A percentile compares a stretch with the other conserved stretches of the same genome.
Conservation (phyloP, 106 monocot species). For the Iris macrosiphon region DNA sequence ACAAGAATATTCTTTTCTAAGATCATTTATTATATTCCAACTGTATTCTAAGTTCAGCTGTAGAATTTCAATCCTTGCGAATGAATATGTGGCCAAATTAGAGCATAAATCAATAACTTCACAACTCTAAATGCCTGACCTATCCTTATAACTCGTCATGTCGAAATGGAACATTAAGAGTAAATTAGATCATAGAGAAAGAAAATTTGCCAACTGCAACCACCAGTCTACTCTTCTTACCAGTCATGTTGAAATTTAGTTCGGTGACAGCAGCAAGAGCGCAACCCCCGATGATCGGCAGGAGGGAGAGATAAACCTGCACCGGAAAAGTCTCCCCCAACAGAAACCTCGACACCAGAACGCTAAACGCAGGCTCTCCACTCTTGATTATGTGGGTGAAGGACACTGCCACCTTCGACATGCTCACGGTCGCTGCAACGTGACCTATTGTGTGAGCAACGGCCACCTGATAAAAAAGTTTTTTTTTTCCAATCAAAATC, state of each 20-base stretch:
- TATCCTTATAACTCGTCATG: too few species aligned
- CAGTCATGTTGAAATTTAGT: conserved; percentile 84
- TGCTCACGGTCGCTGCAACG: conserved; percentile 65
- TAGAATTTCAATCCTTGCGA: too few species aligned
- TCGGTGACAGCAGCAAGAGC: conserved; percentile 79
- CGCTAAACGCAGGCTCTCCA: conserved; percentile 72
- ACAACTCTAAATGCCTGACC: too few species aligned
- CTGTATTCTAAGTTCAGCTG: too few species aligned
- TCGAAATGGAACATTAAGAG: too few species aligned
- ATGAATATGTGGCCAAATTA: too few species aligned
- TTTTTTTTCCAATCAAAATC: background rate
- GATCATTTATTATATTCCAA: too few species aligned
- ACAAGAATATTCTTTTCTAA: too few species aligned
- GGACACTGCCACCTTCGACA: conserved; percentile 72
- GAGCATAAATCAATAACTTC: too few species aligned
- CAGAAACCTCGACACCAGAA: conserved; percentile 65
- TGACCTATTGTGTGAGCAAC: conserved; percentile 64
- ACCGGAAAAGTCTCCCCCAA: conserved; percentile 73
- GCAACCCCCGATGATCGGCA: conserved; percentile 91
- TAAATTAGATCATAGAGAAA: too few species aligned
- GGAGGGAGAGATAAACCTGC: conserved; percentile 47
- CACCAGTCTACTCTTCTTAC: too few species aligned
- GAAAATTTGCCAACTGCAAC: too few species aligned
- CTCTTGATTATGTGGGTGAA: conserved; percentile 75
- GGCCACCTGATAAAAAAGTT: conserved; percentile 10